Base-by-base conservation (phyloP, 768 basidiomycete genomes). In the Russula sp. region DNA sequence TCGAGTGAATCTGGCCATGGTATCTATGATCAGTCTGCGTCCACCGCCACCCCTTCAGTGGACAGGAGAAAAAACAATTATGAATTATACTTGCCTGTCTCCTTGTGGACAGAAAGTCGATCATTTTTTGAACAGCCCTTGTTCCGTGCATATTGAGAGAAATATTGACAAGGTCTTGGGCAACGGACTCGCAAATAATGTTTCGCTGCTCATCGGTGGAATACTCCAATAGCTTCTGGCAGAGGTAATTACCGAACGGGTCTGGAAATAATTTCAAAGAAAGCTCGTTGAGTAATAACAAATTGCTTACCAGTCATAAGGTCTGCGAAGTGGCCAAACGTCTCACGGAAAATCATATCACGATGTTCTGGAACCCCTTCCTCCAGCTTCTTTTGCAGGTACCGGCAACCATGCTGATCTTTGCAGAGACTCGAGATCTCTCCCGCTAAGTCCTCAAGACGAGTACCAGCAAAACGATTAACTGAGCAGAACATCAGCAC, bases 61-160 rank as follows among this genome's bases (percentile, higher is more conserved):
- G 63, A 75, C 74, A 77, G 76, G 79, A 75, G 74, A 75, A 69
- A 73, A 69, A 69, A 55, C 61, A 70, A 67, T 63, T 57, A 69
- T 66, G 67, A 73, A 72, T 61, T 54, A 65, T 67, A 84, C 88
- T 83, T 79, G 80, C 92, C 90, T 94, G 93, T 73, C 97, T 81
- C 71, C 92, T 87, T 59, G 92, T 94, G 24, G 95, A 96, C 73
- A 99, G 78, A 81, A 97, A 98, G 76, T 99, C 97, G 67, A 99
- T 97, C 96, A 98, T 98, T 80, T 98, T 98, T 80, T 99, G 97
- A 63, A 98, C 97, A 30, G 97, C 97, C 66, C 97, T 88, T 36
- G 97, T 99, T 36, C 97, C 97, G 76, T 99, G 97, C 97, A 99
- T 99, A 78, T 99, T 99, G 67, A 99, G 81, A 38, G 94, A 97